Evolutionary conservation across 2,329 filamentous ascomycete species (phyloP).

Genomic region (Metarhizium album): DNA sequence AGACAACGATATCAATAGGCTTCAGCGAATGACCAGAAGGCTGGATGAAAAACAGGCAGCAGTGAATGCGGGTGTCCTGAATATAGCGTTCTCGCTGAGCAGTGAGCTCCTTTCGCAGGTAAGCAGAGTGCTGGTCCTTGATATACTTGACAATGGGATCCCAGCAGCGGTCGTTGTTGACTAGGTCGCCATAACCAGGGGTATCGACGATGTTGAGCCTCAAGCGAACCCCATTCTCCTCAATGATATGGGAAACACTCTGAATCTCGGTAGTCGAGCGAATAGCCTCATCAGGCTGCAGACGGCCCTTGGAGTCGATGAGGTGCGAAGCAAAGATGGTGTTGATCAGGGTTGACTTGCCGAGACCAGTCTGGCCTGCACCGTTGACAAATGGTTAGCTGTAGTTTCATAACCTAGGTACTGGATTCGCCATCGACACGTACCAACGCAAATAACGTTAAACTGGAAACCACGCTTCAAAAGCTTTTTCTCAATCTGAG

Average conservation of each 20-base stretch:
- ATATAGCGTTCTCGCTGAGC: conserved; percentile 99
- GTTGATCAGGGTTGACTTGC: conserved; percentile 99
- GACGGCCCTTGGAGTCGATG: conserved; percentile 95
- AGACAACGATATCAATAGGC: conserved; percentile 97
- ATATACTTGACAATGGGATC: conserved; percentile 99
- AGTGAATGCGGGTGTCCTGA: conserved; percentile 97
- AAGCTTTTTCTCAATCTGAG: conserved; percentile 98
- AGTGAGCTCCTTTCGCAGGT: conserved; percentile 97
- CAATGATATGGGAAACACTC: conserved; percentile 94
- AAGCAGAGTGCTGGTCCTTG: conserved; percentile 99
- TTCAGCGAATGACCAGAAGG: conserved; percentile 96
- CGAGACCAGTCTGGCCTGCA: conserved; percentile 90
- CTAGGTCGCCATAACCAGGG: conserved; percentile 93
- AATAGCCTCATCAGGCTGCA: conserved; percentile 84
- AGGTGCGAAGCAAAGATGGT: conserved; percentile 99
- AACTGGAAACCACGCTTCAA: conserved; percentile 99
- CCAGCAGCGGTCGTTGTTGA: conserved; percentile 99
- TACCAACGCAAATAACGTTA: conserved; percentile 99
- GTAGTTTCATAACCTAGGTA: not conserved
- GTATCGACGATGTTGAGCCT: conserved; percentile 98
- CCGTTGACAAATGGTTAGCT: conserved; percentile 9
- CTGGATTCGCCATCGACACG: conserved; percentile 29
- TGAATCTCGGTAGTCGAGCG: conserved; percentile 97
- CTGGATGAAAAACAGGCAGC: conserved; percentile 99
- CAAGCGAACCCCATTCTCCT: conserved; percentile 97